Base-by-base conservation (phyloP, 106 monocot genomes). In the Acorus calamus region DNA sequence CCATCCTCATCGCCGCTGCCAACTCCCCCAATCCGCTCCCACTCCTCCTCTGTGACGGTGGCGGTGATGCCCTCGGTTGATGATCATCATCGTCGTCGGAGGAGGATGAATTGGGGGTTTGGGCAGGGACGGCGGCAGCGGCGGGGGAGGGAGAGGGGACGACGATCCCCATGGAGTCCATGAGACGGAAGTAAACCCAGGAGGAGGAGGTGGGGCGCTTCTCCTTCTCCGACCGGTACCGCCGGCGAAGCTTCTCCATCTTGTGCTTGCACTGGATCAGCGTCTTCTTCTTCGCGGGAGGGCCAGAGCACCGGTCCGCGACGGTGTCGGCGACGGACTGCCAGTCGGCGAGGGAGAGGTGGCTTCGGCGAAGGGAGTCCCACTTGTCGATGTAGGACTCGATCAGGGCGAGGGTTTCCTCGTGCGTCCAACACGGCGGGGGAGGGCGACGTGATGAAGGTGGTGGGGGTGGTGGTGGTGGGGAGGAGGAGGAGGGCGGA, bases 141-240 rank as follows among this genome's bases (percentile, higher is more conserved):
- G 44, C 49, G 47, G 10, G 59, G 53, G 7, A 9, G 54, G 14
- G 47, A 28, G 57, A 54, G 50, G 42, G 58, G 49, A 48, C 59
- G 44, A 71, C 76, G 12, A 57, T 52, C 44, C 91, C 96, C 66
- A 91, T 69, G 50, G 77, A 60, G 14, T 87, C 68, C 67, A 96
- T 82, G 59, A 77, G 59, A 0, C 65, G 67, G 69, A 83, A 96
- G 70, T 85, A 91, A 47, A 76, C 76, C 96, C 96, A 96, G 46
- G 90, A 73, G 46, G 86, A 84, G 52, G 71, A 44, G 2, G 81
- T 71, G 42, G 80, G 78, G 8, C 60, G 67, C 6, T 85, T 66
- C 44, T 62, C 59, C 13, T 74, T 70, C 72, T 96, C 96, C 49
- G 90, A 69, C 48, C 96, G 77, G 76, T 82, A 91, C 11, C 76